These are phyloP conservation scores for Suillus brevipes DNA, from an alignment of 768 basidiomycete genomes.

Conservation along the genomic window DNA sequence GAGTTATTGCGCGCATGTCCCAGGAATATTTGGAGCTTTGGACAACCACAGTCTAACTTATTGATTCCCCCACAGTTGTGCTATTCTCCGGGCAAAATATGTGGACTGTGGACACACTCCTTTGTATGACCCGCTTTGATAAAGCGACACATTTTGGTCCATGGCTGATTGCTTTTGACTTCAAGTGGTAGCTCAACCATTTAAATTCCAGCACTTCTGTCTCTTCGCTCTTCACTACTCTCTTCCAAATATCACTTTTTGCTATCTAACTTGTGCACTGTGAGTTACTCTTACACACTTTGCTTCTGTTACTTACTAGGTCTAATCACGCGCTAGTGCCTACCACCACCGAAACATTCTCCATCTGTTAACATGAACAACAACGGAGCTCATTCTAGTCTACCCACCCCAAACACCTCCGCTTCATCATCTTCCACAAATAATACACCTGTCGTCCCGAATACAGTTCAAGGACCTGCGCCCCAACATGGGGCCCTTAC, in stretches of 20 bases:
- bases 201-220: background rate
- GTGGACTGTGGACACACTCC: background rate
- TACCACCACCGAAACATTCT: background rate
- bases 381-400: background rate
- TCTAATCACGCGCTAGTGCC: background rate
- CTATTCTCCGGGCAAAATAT: background rate
- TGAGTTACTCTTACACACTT: background rate
- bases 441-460: too few species aligned
- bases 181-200: too few species aligned
- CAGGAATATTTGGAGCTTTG: background rate
- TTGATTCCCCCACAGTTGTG: too few species aligned
- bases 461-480: too few species aligned
- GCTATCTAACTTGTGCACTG: background rate
- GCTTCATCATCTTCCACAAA: too few species aligned
- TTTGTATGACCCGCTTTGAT: background rate
- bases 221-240: too few species aligned
- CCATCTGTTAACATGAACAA: background rate
- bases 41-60: background rate
- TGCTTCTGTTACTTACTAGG: background rate
- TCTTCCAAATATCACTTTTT: background rate
- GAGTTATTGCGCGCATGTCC: background rate
- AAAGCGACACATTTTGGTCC: background rate
- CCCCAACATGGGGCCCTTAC: too few species aligned
- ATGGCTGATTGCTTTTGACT: background rate
- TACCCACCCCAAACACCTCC: background rate